phyloP scores from a whole-genome alignment of 225 moss, liverwort and hornwort species.

The Polytrichum commune region DNA sequence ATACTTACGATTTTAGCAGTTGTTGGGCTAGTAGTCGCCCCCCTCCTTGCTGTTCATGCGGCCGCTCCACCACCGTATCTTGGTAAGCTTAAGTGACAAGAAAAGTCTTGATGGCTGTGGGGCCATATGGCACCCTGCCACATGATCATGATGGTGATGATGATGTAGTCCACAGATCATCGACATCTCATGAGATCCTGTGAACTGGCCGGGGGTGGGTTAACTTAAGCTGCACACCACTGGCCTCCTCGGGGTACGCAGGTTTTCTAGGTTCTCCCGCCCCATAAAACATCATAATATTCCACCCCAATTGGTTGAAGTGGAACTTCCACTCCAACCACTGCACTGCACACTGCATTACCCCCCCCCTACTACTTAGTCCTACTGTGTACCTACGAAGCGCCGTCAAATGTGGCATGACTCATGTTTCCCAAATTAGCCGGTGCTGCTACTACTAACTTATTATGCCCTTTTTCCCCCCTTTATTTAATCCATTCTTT shows the following conservation, averaged over 20 bases:
- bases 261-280: not conserved
- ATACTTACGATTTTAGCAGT: slow-evolving; percentile 3
- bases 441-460: too few relatives aligned
- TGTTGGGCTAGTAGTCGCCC: not conserved
- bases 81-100: not conserved
- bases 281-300: too few relatives aligned
- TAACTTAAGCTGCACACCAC: slow-evolving; percentile 13
- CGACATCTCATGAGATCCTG: slow-evolving; percentile 1
- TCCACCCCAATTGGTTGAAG: too few relatives aligned
- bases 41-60: slow-evolving; percentile 16
- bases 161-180: not conserved
- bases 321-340: too few relatives aligned
- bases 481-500: too few relatives aligned
- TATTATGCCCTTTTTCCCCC: too few relatives aligned
- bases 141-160: too few relatives aligned
- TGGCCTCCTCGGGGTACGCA: slow-evolving; percentile 3
- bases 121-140: not conserved
- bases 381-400: too few relatives aligned
- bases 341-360: too few relatives aligned
- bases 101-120: slow-evolving; percentile 25
- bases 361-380: too few relatives aligned
- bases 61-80: not conserved
- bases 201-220: not conserved
- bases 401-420: too few relatives aligned
- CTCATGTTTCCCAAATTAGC: too few relatives aligned